Percentiles rank a stretch among this genome's conserved stretches.
Evolutionary conservation across 2,329 filamentous ascomycete genomes (phyloP).

Genomic region (Leptographium wingfieldii): DNA sequence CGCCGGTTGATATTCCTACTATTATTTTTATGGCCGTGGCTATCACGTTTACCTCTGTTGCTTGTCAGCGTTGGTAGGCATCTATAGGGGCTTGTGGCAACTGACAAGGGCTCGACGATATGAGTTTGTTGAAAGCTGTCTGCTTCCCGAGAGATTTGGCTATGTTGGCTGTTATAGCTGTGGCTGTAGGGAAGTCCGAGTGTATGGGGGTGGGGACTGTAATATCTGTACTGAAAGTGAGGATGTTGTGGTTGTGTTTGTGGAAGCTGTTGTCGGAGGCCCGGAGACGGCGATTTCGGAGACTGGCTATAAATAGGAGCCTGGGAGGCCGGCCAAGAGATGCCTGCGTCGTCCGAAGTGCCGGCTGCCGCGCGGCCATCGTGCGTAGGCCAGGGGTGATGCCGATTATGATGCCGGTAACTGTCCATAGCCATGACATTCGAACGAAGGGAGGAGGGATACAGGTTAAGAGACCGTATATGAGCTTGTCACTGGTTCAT

Average conservation of each 20-base stretch:
- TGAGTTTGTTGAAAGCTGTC: neutral
- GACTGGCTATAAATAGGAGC: neutral
- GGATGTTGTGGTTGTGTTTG: neutral
- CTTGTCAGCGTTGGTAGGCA: neutral
- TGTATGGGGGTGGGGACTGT: too few species aligned
- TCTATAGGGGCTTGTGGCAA: neutral
- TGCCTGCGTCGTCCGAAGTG: slow-evolving; percentile 4
- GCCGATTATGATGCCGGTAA: neutral
- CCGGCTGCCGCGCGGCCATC: slow-evolving; percentile 4
- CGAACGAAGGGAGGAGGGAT: neutral
- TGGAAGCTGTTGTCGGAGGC: neutral
- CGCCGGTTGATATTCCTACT: neutral
- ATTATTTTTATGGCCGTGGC: neutral
- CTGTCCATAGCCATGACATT: neutral
- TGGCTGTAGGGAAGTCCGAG: too few species aligned
- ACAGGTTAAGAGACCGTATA: neutral
- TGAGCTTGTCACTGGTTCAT: neutral
- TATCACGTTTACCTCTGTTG: neutral
- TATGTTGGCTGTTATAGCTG: neutral
- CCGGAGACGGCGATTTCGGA: neutral
- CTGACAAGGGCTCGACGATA: neutral
- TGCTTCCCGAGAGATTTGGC: neutral
- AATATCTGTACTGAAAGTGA: neutral
- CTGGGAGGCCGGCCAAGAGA: neutral
- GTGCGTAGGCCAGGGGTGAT: neutral